Base-by-base conservation (phyloP, 805 yeast species). In the Ogataea nakhonphanomensis region DNA sequence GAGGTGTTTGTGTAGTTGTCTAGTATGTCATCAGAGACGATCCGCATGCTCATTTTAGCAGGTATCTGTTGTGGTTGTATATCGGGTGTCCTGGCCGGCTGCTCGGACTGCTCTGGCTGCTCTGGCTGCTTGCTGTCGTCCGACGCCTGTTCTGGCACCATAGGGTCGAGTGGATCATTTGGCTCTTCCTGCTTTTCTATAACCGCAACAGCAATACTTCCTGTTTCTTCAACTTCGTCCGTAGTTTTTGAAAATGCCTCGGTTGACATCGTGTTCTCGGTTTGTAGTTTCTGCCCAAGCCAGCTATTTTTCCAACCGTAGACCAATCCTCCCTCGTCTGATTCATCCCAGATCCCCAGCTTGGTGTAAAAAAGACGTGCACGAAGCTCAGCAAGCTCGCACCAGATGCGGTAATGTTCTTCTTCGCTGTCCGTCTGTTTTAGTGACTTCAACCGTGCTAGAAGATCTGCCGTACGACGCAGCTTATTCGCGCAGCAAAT, bases 281-380 rank as follows among this genome's bases (percentile, higher is more conserved):
- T 35, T 21, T 26, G 25, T 14, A 20, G 10, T 5, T 28, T 15
- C 25, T 35, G 37, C n/a, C 48, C 55, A 11, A 59, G 35, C 65
- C 65, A 60, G 22, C 43, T 23, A 26, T 60, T 60, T 37, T 56
- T 58, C 65, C 65, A 60, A 6, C 65, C 65, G 33, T 60, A 60
- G 6, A 52, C 64, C 1, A 57, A 30, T 1, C 65, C 65, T 30
- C 45, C 49, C 14, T 46, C 50, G 41, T 58, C 64, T 6, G 38
- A 38, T 11, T 59, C 62, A 43, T 81, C 85, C 90, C 91, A 84
- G 23, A 80, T 71, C 5, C 97, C 97, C 15, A 82, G 61, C 48
- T 87, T 79, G 7, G 95, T 71, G 91, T 95, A 91, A 63, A 83
- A 86, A 48, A 90, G 69, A 55, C 83, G 81, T 30, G 77, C 75